A percentile compares a stretch with the other conserved stretches of the same genome.
phyloP scores from a whole-genome alignment of 2,329 filamentous ascomycete species.

The Dactylonectria estremocensis region DNA sequence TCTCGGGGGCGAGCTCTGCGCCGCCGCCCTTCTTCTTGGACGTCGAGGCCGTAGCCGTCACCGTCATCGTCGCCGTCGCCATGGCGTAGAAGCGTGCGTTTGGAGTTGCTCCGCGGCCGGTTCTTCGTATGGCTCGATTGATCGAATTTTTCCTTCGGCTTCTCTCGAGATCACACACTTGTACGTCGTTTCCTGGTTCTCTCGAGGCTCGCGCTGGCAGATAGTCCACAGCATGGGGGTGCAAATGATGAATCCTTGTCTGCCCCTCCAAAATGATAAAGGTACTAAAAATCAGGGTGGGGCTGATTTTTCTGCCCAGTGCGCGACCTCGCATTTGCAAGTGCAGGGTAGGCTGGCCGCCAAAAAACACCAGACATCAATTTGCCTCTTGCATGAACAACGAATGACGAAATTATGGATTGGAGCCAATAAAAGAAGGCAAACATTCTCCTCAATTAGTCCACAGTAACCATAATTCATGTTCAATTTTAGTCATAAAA shows the following conservation, averaged over 20 bases:
- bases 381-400: too few species aligned
- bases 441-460: background rate
- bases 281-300: slow-evolving; percentile 44
- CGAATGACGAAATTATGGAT: too few species aligned
- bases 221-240: slow-evolving; percentile 21
- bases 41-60: slow-evolving; percentile 75
- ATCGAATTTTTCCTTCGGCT: background rate
- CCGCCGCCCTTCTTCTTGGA: slow-evolving; percentile 76
- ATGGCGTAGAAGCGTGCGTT: slow-evolving; percentile 51
- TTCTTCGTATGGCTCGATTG: background rate
- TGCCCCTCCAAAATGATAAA: slow-evolving; percentile 45
- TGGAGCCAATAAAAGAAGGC: too few species aligned
- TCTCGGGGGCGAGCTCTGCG: slow-evolving; percentile 87
- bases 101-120: background rate
- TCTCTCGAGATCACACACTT: background rate
- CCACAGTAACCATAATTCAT: too few species aligned
- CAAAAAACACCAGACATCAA: too few species aligned
- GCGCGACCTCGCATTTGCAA: slow-evolving; percentile 38
- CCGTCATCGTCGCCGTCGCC: slow-evolving; percentile 72
- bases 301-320: slow-evolving; percentile 40
- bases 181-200: background rate
- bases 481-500: too few species aligned
- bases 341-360: slow-evolving; percentile 12
- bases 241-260: slow-evolving; percentile 36
- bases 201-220: background rate